Base-by-base conservation (phyloP, 2,329 filamentous ascomycete species). In the Trichocomaceae sp. region DNA sequence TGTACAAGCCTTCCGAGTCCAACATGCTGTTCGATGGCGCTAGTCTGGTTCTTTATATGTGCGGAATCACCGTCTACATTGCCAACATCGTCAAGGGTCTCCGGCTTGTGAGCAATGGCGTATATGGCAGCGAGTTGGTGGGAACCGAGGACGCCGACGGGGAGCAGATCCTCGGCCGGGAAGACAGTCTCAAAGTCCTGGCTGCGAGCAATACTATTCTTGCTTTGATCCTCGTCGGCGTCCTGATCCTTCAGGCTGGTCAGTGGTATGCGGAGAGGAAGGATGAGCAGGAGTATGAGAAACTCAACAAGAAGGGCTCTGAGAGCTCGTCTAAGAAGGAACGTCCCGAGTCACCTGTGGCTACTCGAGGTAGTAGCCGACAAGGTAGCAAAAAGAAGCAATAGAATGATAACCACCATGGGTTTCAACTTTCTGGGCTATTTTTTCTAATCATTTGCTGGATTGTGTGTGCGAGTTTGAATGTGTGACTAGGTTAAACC, bases 241-340 rank as follows among this genome's bases (percentile, higher is more conserved):
- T 99, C 9, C 71, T 99, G 61, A 88, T 96, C 33, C 75, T 99
- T 66, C 93, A 99, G 82, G 90, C 90, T 19, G 93, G 93, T 10
- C 90, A 97, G 80, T 97, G 92, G 93, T 99, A 99, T 75, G 93
- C 93, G 23, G 91, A 97, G 80, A 82, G 88, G 68, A 95, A 95
- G 76, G 91, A 97, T 73, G 80, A 80, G 66, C 87, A 91, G 69
- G 91, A 96, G 72, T 79, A 81, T 54, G 83, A 82, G 66, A 81
- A 83, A 68, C 79, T 86, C 60, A 81, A 84, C 62, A 73, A 77
- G 70, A 77, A 75, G 74, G 54, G 72, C 73, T 58, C 77, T 75
- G 65, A 78, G 78, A 71, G 74, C 15, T 17, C 52, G 8, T 35
- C 51, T 56, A 60, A 45, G 52, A 62, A 59, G 57, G 58, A 59